Percentiles rank a stretch among this genome's conserved stretches.
Conservation (phyloP, 2,329 filamentous ascomycete genomes). For the Chlorencoelia australis region DNA sequence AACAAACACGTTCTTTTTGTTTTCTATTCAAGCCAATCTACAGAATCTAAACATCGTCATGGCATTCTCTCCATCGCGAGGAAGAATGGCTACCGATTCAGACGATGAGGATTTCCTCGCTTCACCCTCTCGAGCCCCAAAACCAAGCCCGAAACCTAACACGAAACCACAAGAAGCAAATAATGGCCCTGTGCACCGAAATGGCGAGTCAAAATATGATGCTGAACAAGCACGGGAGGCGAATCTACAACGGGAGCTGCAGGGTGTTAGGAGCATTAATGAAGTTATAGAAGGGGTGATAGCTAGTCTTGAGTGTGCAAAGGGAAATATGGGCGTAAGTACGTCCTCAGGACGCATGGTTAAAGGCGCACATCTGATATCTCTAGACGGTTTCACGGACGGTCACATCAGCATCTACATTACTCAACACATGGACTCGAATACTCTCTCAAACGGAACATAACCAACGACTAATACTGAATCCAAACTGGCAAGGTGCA, state of each 20-base stretch:
- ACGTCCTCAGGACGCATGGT: constrained; percentile 1
- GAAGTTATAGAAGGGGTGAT: constrained; percentile 73
- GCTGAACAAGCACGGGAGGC: constrained; percentile 61
- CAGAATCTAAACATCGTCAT: background rate
- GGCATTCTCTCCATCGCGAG: background rate
- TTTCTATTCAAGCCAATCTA: too few relatives aligned
- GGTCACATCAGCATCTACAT: constrained; percentile 74
- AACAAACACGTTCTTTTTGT: too few relatives aligned
- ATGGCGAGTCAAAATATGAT: constrained; percentile 45
- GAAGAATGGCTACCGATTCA: constrained; percentile 35
- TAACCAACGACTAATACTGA: constrained; percentile 83
- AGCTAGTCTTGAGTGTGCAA: constrained; percentile 59
- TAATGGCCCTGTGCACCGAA: constrained; percentile 22
- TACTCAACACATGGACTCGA: constrained; percentile 91
- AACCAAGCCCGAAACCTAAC: constrained; percentile 16
- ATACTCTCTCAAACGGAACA: constrained; percentile 97
- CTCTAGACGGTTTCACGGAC: constrained; percentile 71
- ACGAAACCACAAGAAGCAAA: constrained; percentile 17
- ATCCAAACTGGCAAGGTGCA: constrained; percentile 82
- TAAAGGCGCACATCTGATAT: constrained; percentile 9
- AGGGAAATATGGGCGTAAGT: constrained; percentile 65
- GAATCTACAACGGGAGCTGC: constrained; percentile 66
- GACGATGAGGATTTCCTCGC: constrained; percentile 48
- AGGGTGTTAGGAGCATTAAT: constrained; percentile 79
- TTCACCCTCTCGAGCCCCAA: constrained; percentile 37